Evolutionary conservation across 2,329 filamentous ascomycete genomes (phyloP).

Genomic region (Torrubiellomyces zombiae): DNA sequence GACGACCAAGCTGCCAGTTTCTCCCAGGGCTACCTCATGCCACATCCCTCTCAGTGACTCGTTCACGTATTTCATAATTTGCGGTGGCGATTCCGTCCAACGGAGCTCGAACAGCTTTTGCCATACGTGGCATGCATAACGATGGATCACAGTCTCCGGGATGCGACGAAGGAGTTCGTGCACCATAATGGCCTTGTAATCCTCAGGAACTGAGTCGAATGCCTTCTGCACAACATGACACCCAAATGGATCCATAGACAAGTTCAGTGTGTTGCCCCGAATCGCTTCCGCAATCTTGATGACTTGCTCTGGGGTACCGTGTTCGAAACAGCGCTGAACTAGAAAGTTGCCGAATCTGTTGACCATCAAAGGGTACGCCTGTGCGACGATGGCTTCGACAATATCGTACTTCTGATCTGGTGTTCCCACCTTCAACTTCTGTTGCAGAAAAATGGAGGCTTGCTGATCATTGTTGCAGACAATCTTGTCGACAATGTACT

Average conservation of each 20-base stretch:
- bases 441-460: conserved; percentile 94
- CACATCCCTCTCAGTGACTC: conserved; percentile 91
- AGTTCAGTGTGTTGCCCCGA: conserved; percentile 77
- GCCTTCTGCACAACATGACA: conserved; percentile 98
- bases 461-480: conserved; percentile 99
- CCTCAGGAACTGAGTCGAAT: conserved; percentile 91
- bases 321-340: conserved; percentile 96
- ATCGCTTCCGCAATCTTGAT: conserved; percentile 90
- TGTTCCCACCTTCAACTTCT: conserved; percentile 95
- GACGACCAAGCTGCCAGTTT: conserved; percentile 93
- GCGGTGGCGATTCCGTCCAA: conserved; percentile 85
- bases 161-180: conserved; percentile 89
- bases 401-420: conserved; percentile 94
- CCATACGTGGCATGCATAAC: conserved; percentile 98
- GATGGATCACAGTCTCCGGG: conserved; percentile 93
- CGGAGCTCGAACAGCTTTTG: conserved; percentile 97
- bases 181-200: conserved; percentile 98
- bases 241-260: conserved; percentile 97
- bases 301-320: conserved; percentile 87
- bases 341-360: conserved; percentile 98
- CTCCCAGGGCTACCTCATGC: conserved; percentile 93
- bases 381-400: conserved; percentile 85
- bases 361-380: conserved; percentile 91
- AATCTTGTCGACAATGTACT: conserved; percentile 98
- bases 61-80: conserved; percentile 98